Evolutionary conservation across 2,329 filamentous ascomycete genomes (phyloP), one percentile per base, ranked within the genome.

Genomic region (Colletotrichum sp.): DNA sequence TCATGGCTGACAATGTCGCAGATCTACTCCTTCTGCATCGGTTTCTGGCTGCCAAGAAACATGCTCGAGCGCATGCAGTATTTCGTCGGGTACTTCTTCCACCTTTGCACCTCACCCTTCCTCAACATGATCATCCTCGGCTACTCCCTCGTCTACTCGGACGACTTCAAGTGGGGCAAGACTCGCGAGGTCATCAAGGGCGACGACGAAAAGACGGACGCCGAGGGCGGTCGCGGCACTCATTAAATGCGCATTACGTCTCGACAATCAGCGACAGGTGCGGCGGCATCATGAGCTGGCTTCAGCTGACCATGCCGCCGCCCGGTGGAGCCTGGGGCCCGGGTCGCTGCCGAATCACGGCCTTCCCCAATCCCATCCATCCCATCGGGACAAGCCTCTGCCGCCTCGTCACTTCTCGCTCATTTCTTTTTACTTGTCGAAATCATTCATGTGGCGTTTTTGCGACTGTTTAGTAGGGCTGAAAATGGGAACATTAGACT

Each of bases 81-180:
- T 36, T 84, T 86, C 66, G 77, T 79, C n/a, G 85, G 85, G 13
- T 86, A 81, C 76, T 80, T 85, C 69, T 72, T 86, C 36, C 85
- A 86, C 62, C 77, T 86, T 3, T 72, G 82, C 16, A 82, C 83
- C 2, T 86, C 85, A 2, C 86, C 86, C 0, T 84, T 88, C 62
- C 82, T 88, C 78, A 88, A 88, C 79, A 84, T 88, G 30, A 80
- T 86, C 52, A 83, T 88, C 36, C 75, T 88, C 15, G 77, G 84
- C 2, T 88, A 87, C 73, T 86, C 86, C 1, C 80, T 88, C 22
- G 80, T 84, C 60, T 80, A 87, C 68, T 84, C 86, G 8, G 86
- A 88, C 71, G 85, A 86, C 77, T 88, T 88, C 80, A 85, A 84
- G 72, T 88, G 86, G 86, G 86, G 86, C 18, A 88, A 88, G 81